Percentiles rank a stretch among this genome's conserved stretches.
Conservation (phyloP, 495 filamentous ascomycete species). For the Hypoxylon fragiforme region DNA sequence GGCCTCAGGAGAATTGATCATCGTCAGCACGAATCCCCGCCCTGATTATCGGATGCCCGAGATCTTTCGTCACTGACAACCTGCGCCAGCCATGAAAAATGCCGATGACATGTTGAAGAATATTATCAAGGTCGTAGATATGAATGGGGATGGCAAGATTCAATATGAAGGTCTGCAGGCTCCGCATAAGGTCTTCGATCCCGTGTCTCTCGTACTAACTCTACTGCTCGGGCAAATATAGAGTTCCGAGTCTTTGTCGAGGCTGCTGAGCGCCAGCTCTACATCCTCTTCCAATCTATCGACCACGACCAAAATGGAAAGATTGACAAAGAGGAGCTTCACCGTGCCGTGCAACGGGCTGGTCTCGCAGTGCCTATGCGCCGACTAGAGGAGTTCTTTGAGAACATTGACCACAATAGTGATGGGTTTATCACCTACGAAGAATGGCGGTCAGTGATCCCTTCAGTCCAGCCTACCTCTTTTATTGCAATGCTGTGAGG, state of each 20-base stretch:
- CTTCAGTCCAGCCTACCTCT: constrained; percentile 8
- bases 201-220: too few species aligned
- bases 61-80: constrained; percentile 28
- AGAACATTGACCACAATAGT: constrained; percentile 83
- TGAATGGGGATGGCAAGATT: constrained; percentile 83
- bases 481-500: constrained; percentile 11
- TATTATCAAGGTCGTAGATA: constrained; percentile 80
- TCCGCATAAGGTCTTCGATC: too few species aligned
- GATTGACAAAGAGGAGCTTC: constrained; percentile 82
- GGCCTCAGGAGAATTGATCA: constrained; percentile 90
- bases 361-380: constrained; percentile 77
- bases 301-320: constrained; percentile 86
- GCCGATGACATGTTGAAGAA: constrained; percentile 82
- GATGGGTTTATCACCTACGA: constrained; percentile 88
- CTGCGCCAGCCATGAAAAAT: constrained; percentile 79
- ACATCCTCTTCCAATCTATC: constrained; percentile 80
- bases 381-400: constrained; percentile 83
- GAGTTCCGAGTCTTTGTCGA: constrained; percentile 91
- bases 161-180: constrained; percentile 72
- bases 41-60: constrained; percentile 7
- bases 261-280: constrained; percentile 79
- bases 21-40: constrained; percentile 60
- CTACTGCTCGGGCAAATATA: constrained; percentile 39
- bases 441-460: constrained; percentile 85
- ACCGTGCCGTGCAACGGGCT: constrained; percentile 71